Evolutionary conservation across 345 rosid genomes (phyloP).

Genomic region (Gossypium rotundifolium): DNA sequence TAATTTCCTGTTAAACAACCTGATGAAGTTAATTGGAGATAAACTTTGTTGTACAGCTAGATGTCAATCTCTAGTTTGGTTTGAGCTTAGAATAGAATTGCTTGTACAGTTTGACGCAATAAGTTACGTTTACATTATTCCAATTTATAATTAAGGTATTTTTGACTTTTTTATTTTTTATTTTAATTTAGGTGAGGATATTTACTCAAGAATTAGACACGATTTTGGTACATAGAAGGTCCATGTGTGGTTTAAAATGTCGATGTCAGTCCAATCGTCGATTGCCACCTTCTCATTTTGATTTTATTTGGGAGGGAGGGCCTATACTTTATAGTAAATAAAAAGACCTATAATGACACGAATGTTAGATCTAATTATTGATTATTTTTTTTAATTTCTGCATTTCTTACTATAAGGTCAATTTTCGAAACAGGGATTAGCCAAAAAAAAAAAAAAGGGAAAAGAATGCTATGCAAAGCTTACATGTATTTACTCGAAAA

Average conservation of each 20-base stretch:
- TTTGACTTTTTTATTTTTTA: neutral
- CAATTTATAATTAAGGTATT: neutral
- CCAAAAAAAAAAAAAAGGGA: too few species aligned
- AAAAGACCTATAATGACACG: neutral
- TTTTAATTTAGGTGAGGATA: neutral
- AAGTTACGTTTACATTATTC: neutral
- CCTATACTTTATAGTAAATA: neutral
- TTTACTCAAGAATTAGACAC: neutral
- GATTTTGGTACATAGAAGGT: neutral
- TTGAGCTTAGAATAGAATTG: neutral
- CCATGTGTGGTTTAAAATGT: neutral
- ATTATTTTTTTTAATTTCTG: neutral
- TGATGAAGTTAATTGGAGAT: neutral
- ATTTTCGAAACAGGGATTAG: neutral
- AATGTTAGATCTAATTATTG: neutral
- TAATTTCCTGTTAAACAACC: neutral
- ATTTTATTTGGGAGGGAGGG: neutral
- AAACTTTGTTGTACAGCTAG: neutral
- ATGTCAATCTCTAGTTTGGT: neutral
- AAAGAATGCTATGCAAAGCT: too few species aligned
- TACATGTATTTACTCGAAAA: neutral
- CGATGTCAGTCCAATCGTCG: neutral
- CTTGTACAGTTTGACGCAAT: neutral
- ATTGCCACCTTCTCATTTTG: neutral
- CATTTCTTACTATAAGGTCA: neutral